Conservation (phyloP, 495 filamentous ascomycete genomes). For the Penicillium flavigenum region DNA sequence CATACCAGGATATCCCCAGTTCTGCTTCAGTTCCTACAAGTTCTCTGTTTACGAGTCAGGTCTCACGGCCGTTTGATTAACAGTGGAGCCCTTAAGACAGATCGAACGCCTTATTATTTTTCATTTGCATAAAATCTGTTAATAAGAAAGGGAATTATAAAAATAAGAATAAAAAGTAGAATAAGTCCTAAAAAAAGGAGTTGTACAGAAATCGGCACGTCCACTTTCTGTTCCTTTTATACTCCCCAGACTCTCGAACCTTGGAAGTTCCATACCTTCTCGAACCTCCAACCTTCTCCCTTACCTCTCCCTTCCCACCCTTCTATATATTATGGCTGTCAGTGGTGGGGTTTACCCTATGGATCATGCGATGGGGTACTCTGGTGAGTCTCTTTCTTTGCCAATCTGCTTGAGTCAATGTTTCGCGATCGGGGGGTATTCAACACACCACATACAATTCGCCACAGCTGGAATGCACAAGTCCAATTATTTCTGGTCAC, state of each 20-base stretch:
- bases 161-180: neutral
- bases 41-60: neutral
- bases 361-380: slow-evolving; percentile 24
- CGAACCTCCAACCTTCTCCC: neutral
- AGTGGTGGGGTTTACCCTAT: slow-evolving; percentile 31
- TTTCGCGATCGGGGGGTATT: slow-evolving; percentile 3
- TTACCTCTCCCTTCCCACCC: slow-evolving; percentile 8
- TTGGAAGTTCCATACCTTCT: neutral
- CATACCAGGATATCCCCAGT: neutral
- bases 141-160: neutral
- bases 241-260: neutral
- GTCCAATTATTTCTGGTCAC: neutral
- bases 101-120: neutral
- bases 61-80: neutral
- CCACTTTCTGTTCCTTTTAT: slow-evolving; percentile 1
- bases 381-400: slow-evolving; percentile 20
- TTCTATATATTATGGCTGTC: slow-evolving; percentile 16
- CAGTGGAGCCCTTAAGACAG: neutral
- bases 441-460: neutral
- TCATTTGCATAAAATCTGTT: neutral
- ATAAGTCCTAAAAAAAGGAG: neutral
- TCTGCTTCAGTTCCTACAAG: neutral
- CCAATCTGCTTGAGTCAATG: neutral
- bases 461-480: neutral
- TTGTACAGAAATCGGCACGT: neutral